Base-by-base conservation (phyloP, 495 filamentous ascomycete genomes). In the Chaetomium tenue region DNA sequence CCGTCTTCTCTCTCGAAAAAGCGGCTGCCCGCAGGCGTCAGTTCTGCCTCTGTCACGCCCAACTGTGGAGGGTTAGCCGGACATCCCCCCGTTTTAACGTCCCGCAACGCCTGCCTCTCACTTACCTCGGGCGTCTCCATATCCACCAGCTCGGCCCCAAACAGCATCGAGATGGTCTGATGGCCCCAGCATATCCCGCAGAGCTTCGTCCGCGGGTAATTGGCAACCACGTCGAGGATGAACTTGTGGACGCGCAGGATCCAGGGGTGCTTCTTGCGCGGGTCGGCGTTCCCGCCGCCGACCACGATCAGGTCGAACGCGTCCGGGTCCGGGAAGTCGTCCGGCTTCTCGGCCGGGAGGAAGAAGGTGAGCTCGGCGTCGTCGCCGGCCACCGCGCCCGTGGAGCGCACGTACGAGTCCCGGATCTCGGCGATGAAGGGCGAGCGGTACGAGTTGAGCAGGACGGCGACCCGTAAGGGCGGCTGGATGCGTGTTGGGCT, bases 111-210 rank as follows among this genome's bases (percentile, higher is more conserved):
- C n/a, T 2, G 18, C 6, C 16, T 22, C 22, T 66, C 5, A 11
- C 66, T 50, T 51, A 77, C 77, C 70, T 81, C 78, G 18, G 79
- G 75, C 40, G 37, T 44, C 2, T 73, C 68, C 68, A 80, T 75
- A 54, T 76, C 77, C 42, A 69, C 76, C 16, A 81, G 61, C 56
- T 68, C 70, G 1, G 74, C 80, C 4, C 81, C 80, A 66, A 81
- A 78, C 20, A 79, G 56, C 25, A 76, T 48, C 7, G 67, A 67
- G 33, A 81, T 76, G 33, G 77, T 79, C 70, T 83, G 79, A 67
- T 82, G 79, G 30, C 80, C 81, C 79, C 79, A 82, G 71, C 78
- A 80, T 20, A 82, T 76, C 0, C 79, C 77, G 13, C 76, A 60
- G 40, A 83, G 56, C 66, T 83, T 83, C 67, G 76, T 75, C 40